Evolutionary conservation across 495 filamentous ascomycete species (phyloP), one percentile per base, ranked within the genome.

Genomic region (Penicillium waksmanii): DNA sequence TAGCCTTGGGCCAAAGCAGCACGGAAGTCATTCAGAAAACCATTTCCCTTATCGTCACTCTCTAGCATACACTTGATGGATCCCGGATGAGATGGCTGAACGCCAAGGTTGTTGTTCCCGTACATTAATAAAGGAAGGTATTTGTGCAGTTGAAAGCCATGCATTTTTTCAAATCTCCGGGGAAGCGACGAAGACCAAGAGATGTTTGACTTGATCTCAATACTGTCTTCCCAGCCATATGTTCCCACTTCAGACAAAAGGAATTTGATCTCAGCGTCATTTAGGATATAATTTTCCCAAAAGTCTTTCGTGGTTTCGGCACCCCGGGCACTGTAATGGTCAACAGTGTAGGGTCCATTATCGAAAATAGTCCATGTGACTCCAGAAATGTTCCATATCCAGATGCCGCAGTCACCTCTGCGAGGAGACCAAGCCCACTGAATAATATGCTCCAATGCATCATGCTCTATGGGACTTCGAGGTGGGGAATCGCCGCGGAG

Each of bases 301-400:
- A 71, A 73, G 38, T 72, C 61, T 1, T 49, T 65, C 21, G 58
- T 60, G 1, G 59, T 51, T 21, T 55, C 56, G 3, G 72, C 72
- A n/a, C 72, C 72, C 12, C 54, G 44, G 5, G 61, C 57, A 27
- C 63, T 67, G 56, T 69, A 73, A 61, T 75, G 71, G 53, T 73
- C 72, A 0, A 73, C 64, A 11, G 60, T 64, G 55, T 56, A 73
- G 1, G 69, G 70, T 7, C 72, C 72, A 47, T 75, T 73, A 12
- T 68, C 27, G 9, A 19, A 71, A 55, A 51, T 52, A 18, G 27
- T 52, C 3, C 50, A 13, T 9, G 50, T 33, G 34, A 27, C 27
- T 27, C 27, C 27, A 38, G 36, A 7, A 38, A 38, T 12, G 36
- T 38, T 38, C 36, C 36, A 38, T 38, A 38, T 38, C 13, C 36